Conservation (phyloP, 2,329 filamentous ascomycete species). For the Sclerotinia glacialis region DNA sequence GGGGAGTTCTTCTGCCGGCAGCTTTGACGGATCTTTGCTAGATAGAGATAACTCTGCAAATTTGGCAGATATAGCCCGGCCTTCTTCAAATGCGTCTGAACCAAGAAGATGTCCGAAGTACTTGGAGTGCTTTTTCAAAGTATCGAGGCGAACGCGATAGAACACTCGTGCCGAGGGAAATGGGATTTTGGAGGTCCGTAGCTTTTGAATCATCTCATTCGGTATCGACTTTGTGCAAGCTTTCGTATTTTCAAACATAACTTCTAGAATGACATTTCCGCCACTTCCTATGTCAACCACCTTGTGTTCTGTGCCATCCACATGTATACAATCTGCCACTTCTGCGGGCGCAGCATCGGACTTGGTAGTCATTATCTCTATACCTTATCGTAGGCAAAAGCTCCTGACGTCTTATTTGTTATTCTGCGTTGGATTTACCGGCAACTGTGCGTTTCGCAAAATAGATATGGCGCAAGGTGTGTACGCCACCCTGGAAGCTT, state of each 20-base stretch:
- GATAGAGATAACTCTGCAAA: slow-evolving; percentile 49
- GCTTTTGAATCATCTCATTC: slow-evolving; percentile 49
- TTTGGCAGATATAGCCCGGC: slow-evolving; percentile 51
- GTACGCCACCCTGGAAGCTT: neutral
- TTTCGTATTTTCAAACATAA: slow-evolving; percentile 60
- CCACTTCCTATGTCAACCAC: slow-evolving; percentile 52
- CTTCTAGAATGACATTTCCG: slow-evolving; percentile 65
- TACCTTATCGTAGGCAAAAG: no score
- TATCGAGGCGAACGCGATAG: slow-evolving; percentile 59
- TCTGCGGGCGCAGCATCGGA: neutral
- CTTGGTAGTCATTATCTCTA: neutral
- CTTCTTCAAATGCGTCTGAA: slow-evolving; percentile 60
- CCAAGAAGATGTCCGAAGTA: slow-evolving; percentile 69
- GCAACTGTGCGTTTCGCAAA: neutral
- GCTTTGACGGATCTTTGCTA: slow-evolving; percentile 49
- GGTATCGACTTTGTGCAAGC: slow-evolving; percentile 49
- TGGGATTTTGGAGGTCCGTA: slow-evolving; percentile 30
- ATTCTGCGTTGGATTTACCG: neutral
- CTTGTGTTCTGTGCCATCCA: slow-evolving; percentile 31
- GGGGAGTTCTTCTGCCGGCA: slow-evolving; percentile 55
- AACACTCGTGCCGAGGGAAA: slow-evolving; percentile 34
- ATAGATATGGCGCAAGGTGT: neutral
- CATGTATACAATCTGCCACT: slow-evolving; percentile 21
- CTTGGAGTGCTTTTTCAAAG: slow-evolving; percentile 59
- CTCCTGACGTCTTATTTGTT: neutral